Evolutionary conservation across 2,329 filamentous ascomycete species (phyloP).

Genomic region (Ophiostoma quercus): DNA sequence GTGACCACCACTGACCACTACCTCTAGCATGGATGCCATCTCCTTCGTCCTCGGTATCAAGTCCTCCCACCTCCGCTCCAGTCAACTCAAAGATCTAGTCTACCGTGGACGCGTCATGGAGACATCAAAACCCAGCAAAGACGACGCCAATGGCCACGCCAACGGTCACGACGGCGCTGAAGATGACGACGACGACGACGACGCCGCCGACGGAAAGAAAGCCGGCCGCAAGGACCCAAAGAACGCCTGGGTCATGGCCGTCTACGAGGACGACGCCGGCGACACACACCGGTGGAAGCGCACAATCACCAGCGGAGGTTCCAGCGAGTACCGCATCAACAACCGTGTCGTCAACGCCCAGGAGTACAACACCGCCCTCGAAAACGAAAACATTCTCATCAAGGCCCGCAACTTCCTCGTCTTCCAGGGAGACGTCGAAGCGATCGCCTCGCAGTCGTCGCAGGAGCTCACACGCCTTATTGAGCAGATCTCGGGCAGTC

Average conservation of each 20-base stretch:
- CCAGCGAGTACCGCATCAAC: constrained; percentile 96
- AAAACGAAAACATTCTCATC: constrained; percentile 93
- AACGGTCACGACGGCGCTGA: constrained; percentile 61
- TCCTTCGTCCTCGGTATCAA: constrained; percentile 98
- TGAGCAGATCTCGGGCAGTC: constrained; percentile 93
- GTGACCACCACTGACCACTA: neutral
- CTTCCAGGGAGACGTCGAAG: constrained; percentile 96
- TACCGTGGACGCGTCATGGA: constrained; percentile 93
- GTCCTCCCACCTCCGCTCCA: constrained; percentile 92
- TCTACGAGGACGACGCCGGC: constrained; percentile 95
- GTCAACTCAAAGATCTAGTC: constrained; percentile 88
- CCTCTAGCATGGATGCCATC: constrained; percentile 87
- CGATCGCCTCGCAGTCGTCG: constrained; percentile 90
- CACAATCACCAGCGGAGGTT: constrained; percentile 79
- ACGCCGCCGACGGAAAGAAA: constrained; percentile 51
- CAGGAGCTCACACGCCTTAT: constrained; percentile 90
- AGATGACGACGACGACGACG: constrained; percentile 47
- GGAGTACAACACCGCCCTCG: constrained; percentile 88
- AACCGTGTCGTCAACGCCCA: constrained; percentile 81
- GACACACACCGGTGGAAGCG: constrained; percentile 96
- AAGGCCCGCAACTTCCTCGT: constrained; percentile 97
- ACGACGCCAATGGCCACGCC: constrained; percentile 49
- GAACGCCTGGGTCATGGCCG: constrained; percentile 97
- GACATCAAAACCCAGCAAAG: constrained; percentile 86
- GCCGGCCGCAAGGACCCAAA: constrained; percentile 78